Conservation (phyloP, 495 filamentous ascomycete genomes). For the Terfezia claveryi region DNA sequence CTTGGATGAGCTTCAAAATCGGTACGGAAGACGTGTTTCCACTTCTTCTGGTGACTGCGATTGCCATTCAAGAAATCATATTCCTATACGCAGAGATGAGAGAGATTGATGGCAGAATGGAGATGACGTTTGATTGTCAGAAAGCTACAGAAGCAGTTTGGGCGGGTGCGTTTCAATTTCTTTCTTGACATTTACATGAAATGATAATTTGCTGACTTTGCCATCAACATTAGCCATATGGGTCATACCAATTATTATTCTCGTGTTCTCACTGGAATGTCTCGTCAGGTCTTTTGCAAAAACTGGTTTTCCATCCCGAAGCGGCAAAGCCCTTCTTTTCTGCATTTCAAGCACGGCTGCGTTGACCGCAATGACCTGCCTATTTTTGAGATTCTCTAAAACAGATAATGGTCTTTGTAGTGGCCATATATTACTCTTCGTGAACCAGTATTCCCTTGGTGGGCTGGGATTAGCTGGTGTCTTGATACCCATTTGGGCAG, state of each 20-base stretch:
- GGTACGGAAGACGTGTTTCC: conserved; percentile 6
- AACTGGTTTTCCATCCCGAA: conserved; percentile 10
- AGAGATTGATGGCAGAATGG: neutral
- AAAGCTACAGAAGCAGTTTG: conserved; percentile 10
- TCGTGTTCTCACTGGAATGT: conserved; percentile 12
- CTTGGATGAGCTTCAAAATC: neutral
- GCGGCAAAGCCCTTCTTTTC: conserved; percentile 3
- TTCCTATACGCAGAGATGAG: conserved; percentile 7
- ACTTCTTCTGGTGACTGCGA: conserved; percentile 6
- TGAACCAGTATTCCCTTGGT: conserved; percentile 11
- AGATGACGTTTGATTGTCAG: conserved; percentile 6
- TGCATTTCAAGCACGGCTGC: conserved; percentile 4
- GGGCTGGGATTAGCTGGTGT: conserved; percentile 9
- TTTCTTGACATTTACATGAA: neutral
- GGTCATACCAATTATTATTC: conserved; percentile 12
- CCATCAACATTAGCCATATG: conserved; percentile 6
- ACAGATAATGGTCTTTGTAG: conserved; percentile 9
- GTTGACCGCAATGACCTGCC: conserved; percentile 9
- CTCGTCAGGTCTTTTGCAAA: conserved; percentile 9
- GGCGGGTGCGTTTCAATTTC: conserved; percentile 7
- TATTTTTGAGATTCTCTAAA: conserved; percentile 8
- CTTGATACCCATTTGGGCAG: conserved; percentile 7
- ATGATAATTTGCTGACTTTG: neutral
- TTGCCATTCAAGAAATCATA: conserved; percentile 10
- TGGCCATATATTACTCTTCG: conserved; percentile 12